Percentiles rank a stretch among this genome's conserved stretches.
Evolutionary conservation across 306 rosid species (phyloP).

Genomic region (Cyclanthera cordifolia): DNA sequence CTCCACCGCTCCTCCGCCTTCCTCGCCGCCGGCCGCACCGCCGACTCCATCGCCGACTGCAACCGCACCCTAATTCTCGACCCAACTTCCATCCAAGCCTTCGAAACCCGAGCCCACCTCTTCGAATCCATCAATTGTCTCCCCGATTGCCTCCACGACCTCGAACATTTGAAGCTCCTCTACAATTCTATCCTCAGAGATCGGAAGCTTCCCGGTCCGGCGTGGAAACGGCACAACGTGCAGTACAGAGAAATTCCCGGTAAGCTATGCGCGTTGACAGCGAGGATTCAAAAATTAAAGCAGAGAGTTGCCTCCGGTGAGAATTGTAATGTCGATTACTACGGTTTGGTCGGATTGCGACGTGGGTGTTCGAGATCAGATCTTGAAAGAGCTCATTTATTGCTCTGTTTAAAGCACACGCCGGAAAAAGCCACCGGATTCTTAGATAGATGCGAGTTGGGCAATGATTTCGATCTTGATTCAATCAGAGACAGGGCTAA

Average conservation of each 20-base stretch:
- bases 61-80: constrained; percentile 69
- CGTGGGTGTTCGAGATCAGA: constrained; percentile 86
- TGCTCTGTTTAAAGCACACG: constrained; percentile 62
- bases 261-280: constrained; percentile 49
- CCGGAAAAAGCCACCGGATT: constrained; percentile 61
- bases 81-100: constrained; percentile 71
- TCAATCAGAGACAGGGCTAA: constrained; percentile 63
- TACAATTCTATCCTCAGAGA: constrained; percentile 76
- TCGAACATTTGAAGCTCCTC: constrained; percentile 75
- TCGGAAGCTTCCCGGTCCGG: constrained; percentile 77
- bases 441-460: constrained; percentile 64
- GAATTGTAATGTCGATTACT: constrained; percentile 54
- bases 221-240: constrained; percentile 73
- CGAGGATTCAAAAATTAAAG: constrained; percentile 53
- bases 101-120: constrained; percentile 73
- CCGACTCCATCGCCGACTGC: constrained; percentile 85
- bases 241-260: constrained; percentile 80
- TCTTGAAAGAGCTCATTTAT: constrained; percentile 60
- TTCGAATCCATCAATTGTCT: constrained; percentile 70
- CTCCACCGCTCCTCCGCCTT: constrained; percentile 65
- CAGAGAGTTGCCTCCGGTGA: constrained; percentile 56
- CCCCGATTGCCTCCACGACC: constrained; percentile 75
- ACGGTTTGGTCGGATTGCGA: constrained; percentile 58
- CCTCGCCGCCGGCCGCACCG: constrained; percentile 51
- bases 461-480: constrained; percentile 52